These are phyloP conservation scores for Wickerhamiella occidentalis DNA, from an alignment of 805 yeast genomes.

Conservation along the genomic window DNA sequence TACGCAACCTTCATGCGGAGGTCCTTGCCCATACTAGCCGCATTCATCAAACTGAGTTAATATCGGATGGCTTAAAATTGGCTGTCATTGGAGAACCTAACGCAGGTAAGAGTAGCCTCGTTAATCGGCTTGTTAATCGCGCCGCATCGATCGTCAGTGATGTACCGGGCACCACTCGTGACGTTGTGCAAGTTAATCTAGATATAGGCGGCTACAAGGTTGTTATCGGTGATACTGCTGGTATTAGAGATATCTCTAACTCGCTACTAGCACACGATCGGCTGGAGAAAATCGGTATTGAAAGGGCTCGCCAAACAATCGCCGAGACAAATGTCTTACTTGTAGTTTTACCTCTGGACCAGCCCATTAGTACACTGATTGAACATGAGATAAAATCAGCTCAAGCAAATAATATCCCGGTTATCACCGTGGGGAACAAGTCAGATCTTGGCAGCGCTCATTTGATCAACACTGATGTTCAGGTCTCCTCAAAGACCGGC, in stretches of 20 bases:
- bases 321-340: conserved; percentile 52
- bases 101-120: conserved; percentile 85
- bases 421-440: conserved; percentile 28
- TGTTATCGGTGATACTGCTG: conserved; percentile 85
- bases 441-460: conserved; percentile 18
- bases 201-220: conserved; percentile 79
- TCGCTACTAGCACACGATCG: conserved; percentile 29
- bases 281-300: conserved; percentile 72
- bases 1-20: not conserved
- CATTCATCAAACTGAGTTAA: conserved; percentile 33
- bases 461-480: conserved; percentile 7
- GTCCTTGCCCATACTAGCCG: not conserved
- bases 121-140: conserved; percentile 62
- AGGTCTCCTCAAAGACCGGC: conserved; percentile 49
- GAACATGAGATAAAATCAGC: conserved; percentile 15
- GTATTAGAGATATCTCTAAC: conserved; percentile 39
- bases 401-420: conserved; percentile 15
- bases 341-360: conserved; percentile 41
- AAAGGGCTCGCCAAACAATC: conserved; percentile 54
- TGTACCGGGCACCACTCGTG: conserved; percentile 91
- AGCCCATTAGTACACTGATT: conserved; percentile 11
- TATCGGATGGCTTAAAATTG: conserved; percentile 60
- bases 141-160: conserved; percentile 87
- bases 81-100: conserved; percentile 84
- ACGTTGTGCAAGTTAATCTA: conserved; percentile 65